phyloP scores from a whole-genome alignment of 2,329 filamentous ascomycete genomes.

The Boeremia lycopersici region DNA sequence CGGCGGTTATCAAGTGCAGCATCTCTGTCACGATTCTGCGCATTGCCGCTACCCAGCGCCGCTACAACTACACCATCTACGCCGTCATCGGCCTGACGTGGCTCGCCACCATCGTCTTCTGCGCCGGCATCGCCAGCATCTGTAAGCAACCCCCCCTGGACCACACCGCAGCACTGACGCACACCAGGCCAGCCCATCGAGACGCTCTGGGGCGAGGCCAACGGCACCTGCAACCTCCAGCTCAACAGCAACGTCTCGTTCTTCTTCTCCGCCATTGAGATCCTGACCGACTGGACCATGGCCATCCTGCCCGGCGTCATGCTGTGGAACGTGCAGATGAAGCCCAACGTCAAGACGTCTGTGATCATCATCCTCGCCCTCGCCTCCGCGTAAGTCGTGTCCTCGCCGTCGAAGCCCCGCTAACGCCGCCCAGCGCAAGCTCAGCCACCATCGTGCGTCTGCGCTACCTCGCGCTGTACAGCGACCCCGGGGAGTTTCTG shows the following conservation, averaged over 20 bases:
- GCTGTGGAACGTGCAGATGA: constrained; percentile 37
- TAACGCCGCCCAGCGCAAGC: constrained; percentile 39
- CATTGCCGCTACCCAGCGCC: constrained; percentile 19
- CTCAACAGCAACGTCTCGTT: constrained; percentile 29
- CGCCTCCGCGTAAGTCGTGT: constrained; percentile 47
- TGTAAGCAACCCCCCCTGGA: constrained; percentile 12
- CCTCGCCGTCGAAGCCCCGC: constrained; percentile 1
- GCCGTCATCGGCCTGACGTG: constrained; percentile 20
- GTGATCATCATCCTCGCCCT: constrained; percentile 49
- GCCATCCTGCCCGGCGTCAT: constrained; percentile 26
- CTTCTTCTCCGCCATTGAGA: constrained; percentile 31
- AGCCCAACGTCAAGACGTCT: constrained; percentile 48
- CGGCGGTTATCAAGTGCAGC: constrained; percentile 29
- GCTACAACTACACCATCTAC: constrained; percentile 20
- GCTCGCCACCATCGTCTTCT: constrained; percentile 25
- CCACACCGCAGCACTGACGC: background rate
- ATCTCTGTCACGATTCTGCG: constrained; percentile 28
- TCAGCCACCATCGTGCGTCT: constrained; percentile 50
- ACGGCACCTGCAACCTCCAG: constrained; percentile 26
- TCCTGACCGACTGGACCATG: constrained; percentile 27
- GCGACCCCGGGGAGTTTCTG: constrained; percentile 50
- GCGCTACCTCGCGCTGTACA: constrained; percentile 51
- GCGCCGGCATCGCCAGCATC: constrained; percentile 27
- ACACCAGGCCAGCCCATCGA: constrained; percentile 24
- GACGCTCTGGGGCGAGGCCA: constrained; percentile 29